A percentile compares a stretch with the other conserved stretches of the same genome.
These are phyloP conservation scores for Macrolepiota dolichaula DNA, from an alignment of 768 basidiomycete species.

Conservation along the genomic window DNA sequence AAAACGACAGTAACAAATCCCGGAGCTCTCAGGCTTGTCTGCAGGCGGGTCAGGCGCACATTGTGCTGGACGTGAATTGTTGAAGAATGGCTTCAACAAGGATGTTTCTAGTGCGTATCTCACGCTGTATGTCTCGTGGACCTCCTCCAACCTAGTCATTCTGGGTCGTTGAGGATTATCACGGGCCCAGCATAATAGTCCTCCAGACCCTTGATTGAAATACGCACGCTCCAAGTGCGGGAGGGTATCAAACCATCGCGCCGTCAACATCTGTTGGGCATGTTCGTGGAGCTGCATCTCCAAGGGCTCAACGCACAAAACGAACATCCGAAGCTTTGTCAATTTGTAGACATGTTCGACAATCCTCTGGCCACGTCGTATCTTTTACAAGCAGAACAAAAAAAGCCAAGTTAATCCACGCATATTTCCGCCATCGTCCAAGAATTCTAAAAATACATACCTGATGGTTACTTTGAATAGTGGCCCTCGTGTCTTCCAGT, in stretches of 20 bases:
- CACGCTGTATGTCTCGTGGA: not conserved
- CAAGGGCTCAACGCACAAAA: not conserved
- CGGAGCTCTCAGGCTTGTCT: not conserved
- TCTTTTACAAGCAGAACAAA: too few species aligned
- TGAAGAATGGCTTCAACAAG: not conserved
- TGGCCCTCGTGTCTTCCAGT: constrained; percentile 6
- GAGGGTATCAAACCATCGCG: not conserved
- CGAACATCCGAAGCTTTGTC: not conserved
- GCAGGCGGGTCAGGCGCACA: constrained; percentile 7
- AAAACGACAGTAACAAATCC: not conserved
- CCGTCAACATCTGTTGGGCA: not conserved
- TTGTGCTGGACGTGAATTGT: constrained; percentile 10
- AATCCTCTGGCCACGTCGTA: not conserved
- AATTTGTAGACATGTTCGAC: not conserved
- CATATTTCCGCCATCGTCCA: not conserved
- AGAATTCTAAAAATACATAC: not conserved
- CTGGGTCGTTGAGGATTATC: not conserved
- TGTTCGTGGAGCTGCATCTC: not conserved
- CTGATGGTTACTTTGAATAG: constrained; percentile 1
- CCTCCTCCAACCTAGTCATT: not conserved
- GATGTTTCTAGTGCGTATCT: not conserved
- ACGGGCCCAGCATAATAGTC: not conserved
- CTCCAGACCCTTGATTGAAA: not conserved
- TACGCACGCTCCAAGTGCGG: not conserved
- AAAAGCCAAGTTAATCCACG: not conserved